Base-by-base conservation (phyloP, 148 eudicot species). In the Vaccinium vitisidaea region DNA sequence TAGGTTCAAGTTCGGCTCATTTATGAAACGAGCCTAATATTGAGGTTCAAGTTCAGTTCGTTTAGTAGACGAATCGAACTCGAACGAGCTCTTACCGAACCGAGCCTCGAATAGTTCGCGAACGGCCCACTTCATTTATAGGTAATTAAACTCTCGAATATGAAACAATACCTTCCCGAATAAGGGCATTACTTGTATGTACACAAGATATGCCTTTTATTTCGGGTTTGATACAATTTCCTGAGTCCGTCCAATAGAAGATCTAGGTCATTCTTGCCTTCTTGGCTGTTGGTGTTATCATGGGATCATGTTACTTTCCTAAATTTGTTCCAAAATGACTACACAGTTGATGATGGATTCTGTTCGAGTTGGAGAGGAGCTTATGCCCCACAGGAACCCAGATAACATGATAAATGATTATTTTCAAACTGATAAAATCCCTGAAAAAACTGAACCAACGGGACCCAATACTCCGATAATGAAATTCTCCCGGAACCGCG, bases 401-500 rank as follows among this genome's bases (percentile, higher is more conserved):
- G 86, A 52, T 1, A 30, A 80, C 43, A 59, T 9, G 76, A 46
- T 63, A 69, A 36, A 30, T 59, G 65, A 52, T 52, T 52, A 75
- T 43, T 58, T 89, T 19, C 81, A 88, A 79, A 65, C 84, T 54
- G 83, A 86, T 39, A 15, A 86, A 78, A 79, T 67, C 5, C 48
- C 87, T 19, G 86, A 76, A 82, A 87, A 83, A 49, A 85, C 87
- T 49, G 87, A 84, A 84, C 21, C 84, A 75, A 83, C 6, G 46
- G 46, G 5, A 43, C 46, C 46, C 46, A 43, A 0, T 43, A 43
- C 46, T 43, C 97, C 97, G 1, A 95, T 95, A 54, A 89, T 93
- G 79, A 95, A 92, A 80, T 67, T 89, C 63, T 91, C 90, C 4
- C 89, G 97, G 86, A 95, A 95, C 36, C 94, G 98, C 8, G 99